phyloP scores from a whole-genome alignment of 768 basidiomycete genomes.

The Collybia sp. region DNA sequence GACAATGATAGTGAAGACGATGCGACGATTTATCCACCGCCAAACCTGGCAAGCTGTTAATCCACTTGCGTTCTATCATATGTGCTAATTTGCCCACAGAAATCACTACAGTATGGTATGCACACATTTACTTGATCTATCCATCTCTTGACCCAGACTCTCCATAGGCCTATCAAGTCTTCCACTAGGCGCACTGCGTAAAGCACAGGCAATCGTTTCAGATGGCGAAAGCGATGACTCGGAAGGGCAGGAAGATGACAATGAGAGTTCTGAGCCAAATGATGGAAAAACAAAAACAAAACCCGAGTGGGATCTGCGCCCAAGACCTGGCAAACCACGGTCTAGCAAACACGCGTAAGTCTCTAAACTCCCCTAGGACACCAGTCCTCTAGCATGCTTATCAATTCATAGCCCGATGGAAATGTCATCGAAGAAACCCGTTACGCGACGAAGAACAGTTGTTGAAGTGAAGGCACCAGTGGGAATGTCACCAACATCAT shows the following conservation, averaged over 20 bases:
- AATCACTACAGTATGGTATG: constrained; percentile 9
- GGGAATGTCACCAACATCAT: constrained; percentile 18
- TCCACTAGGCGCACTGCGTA: constrained; percentile 61
- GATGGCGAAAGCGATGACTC: constrained; percentile 30
- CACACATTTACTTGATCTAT: background rate
- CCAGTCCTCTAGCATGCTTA: constrained; percentile 3
- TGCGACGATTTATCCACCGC: constrained; percentile 22
- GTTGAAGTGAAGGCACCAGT: constrained; percentile 67
- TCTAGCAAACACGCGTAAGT: constrained; percentile 85
- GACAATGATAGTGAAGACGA: constrained; percentile 26
- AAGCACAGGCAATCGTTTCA: constrained; percentile 54
- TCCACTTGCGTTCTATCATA: background rate
- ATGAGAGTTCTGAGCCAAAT: constrained; percentile 14
- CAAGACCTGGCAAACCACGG: constrained; percentile 46
- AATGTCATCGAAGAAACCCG: constrained; percentile 80
- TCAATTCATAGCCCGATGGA: constrained; percentile 60
- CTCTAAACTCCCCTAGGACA: background rate
- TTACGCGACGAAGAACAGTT: constrained; percentile 65
- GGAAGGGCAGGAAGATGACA: constrained; percentile 23
- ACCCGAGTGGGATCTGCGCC: constrained; percentile 36
- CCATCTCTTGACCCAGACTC: background rate
- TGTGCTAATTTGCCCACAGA: constrained; percentile 4
- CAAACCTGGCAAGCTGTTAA: constrained; percentile 21
- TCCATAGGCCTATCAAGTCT: constrained; percentile 52
- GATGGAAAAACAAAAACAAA: constrained; percentile 30